These are phyloP conservation scores for Penicillium sp. DNA, from an alignment of 2,329 filamentous ascomycete genomes.

Conservation along the genomic window DNA sequence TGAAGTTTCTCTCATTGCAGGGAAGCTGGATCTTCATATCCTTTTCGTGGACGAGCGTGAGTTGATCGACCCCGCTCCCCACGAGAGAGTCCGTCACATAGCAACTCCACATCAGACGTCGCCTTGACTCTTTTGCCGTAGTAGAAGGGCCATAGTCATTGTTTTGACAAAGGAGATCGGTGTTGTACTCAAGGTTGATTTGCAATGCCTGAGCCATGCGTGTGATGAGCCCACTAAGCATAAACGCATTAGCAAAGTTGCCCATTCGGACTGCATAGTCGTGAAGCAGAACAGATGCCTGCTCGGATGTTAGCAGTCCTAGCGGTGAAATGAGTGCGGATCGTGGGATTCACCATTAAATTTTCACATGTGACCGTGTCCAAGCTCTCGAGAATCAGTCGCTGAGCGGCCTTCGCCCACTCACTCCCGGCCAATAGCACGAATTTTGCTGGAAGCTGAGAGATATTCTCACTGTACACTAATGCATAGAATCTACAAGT, in stretches of 20 bases:
- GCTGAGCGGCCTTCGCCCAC: conserved; percentile 19
- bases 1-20: conserved; percentile 31
- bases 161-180: conserved; percentile 28
- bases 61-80: conserved; percentile 31
- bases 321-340: not conserved
- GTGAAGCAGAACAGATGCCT: conserved; percentile 29
- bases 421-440: conserved; percentile 16
- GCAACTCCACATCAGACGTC: conserved; percentile 33
- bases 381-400: conserved; percentile 19
- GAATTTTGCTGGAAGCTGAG: conserved; percentile 9
- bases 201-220: conserved; percentile 32
- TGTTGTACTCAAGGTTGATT: conserved; percentile 33
- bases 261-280: conserved; percentile 32
- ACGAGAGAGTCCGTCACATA: conserved; percentile 31
- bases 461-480: conserved; percentile 14
- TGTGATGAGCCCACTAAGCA: conserved; percentile 31
- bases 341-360: conserved; percentile 13
- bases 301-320: not conserved
- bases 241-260: conserved; percentile 33
- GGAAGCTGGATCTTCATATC: conserved; percentile 35
- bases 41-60: conserved; percentile 28
- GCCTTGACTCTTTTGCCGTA: conserved; percentile 27
- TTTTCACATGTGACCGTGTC: conserved; percentile 24
- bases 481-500: conserved; percentile 16
- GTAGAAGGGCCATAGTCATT: conserved; percentile 13